A percentile compares a stretch with the other conserved stretches of the same genome.
phyloP scores from a whole-genome alignment of 345 rosid species.

The Rhizophora apiculata region DNA sequence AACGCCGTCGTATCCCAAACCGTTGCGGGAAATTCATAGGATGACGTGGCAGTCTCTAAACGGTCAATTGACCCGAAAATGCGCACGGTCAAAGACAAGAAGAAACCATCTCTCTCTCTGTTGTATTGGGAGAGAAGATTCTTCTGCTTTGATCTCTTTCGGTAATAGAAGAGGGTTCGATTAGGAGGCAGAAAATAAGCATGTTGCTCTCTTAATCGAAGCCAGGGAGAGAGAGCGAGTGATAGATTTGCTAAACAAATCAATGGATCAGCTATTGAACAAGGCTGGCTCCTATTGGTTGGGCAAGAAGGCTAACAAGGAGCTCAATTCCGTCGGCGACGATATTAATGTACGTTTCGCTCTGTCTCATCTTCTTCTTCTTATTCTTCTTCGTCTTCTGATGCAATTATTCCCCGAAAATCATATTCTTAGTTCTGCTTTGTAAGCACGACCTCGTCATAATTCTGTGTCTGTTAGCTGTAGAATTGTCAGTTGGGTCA shows the following conservation, averaged over 20 bases:
- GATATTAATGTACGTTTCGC: constrained; percentile 55
- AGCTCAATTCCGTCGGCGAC: constrained; percentile 77
- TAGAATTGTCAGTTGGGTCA: no score
- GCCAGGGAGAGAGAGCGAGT: neutral
- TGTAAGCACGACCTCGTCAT: no score
- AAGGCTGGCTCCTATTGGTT: constrained; percentile 90
- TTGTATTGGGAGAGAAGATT: neutral
- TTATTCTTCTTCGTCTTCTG: neutral
- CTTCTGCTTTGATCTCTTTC: neutral
- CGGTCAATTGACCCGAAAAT: neutral
- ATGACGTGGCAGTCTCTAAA: neutral
- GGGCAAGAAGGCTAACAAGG: constrained; percentile 69
- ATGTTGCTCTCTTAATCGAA: neutral
- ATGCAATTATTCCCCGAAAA: neutral
- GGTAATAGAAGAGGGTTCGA: neutral
- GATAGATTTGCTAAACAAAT: neutral
- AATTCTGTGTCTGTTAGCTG: no score
- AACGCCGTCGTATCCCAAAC: neutral
- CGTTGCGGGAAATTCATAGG: neutral
- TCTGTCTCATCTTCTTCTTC: neutral
- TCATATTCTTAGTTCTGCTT: no score
- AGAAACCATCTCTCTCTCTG: neutral
- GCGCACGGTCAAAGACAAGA: neutral
- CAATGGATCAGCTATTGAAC: constrained; percentile 89
- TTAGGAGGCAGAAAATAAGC: neutral